These are phyloP conservation scores for Sarcodon aspratus DNA, from an alignment of 768 basidiomycete genomes.

Conservation along the genomic window DNA sequence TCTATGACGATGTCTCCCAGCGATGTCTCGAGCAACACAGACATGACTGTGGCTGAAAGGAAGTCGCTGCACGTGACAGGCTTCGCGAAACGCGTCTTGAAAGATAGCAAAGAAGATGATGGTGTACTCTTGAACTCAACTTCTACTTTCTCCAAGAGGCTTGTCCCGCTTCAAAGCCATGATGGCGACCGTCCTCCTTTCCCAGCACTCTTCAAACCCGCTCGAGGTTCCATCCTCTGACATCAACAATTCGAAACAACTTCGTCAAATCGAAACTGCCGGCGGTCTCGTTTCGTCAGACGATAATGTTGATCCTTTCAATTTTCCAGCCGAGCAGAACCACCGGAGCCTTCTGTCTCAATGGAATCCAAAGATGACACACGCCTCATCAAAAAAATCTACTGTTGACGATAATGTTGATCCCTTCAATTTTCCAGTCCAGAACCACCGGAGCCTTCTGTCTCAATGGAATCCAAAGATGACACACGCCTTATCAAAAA, in stretches of 20 bases:
- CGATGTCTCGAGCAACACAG: constrained; percentile 93
- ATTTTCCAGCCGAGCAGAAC: constrained; percentile 36
- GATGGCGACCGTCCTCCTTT: constrained; percentile 32
- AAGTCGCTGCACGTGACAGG: not conserved
- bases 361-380: constrained; percentile 13
- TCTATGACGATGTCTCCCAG: constrained; percentile 96
- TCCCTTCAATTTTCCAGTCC: constrained; percentile 43
- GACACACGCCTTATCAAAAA: not conserved
- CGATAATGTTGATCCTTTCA: constrained; percentile 28
- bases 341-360: constrained; percentile 18
- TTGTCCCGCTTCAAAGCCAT: constrained; percentile 10
- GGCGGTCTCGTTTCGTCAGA: constrained; percentile 18
- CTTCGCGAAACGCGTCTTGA: not conserved
- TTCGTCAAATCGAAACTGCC: constrained; percentile 24
- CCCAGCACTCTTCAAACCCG: constrained; percentile 67
- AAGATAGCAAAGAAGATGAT: not conserved
- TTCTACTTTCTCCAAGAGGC: not conserved
- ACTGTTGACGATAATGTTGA: constrained; percentile 11
- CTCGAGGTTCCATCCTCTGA: constrained; percentile 60
- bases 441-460: constrained; percentile 15
- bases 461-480: constrained; percentile 22
- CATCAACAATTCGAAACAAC: constrained; percentile 34
- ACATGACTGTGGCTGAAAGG: constrained; percentile 40
- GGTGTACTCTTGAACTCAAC: not conserved
- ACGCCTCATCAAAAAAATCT: not conserved